phyloP scores from a whole-genome alignment of 176 grass and related monocot genomes.

The Musa troglodytarum region DNA sequence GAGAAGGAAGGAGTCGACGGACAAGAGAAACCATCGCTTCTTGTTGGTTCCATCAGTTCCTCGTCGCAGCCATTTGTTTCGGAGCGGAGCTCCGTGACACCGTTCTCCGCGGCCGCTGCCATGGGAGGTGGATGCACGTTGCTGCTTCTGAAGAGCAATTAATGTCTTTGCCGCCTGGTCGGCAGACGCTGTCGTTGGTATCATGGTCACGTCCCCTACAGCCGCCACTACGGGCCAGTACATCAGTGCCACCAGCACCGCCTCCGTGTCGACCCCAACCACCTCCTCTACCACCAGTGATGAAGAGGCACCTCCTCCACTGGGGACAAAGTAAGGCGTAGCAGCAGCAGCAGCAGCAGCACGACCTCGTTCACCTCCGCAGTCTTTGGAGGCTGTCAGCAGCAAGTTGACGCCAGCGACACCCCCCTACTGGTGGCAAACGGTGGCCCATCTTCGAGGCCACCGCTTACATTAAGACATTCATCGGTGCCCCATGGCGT shows the following conservation, averaged over 20 bases:
- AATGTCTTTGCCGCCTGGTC: neutral
- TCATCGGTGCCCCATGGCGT: slow-evolving; percentile 20
- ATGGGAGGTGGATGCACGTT: neutral
- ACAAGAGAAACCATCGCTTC: neutral
- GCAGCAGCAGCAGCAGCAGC: neutral
- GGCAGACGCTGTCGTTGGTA: neutral
- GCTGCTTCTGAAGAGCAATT: neutral
- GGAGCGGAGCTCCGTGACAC: neutral
- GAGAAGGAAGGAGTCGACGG: neutral
- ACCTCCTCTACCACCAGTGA: slow-evolving; percentile 20
- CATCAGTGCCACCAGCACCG: neutral
- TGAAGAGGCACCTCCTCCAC: slow-evolving; percentile 17
- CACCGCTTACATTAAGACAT: slow-evolving; percentile 21
- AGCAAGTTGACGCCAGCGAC: too few relatives aligned
- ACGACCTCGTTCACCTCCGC: slow-evolving; percentile 21
- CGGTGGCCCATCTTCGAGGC: neutral
- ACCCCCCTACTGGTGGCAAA: slow-evolving; percentile 20
- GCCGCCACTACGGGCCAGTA: neutral
- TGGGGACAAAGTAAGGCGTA: neutral
- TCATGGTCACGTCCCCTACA: neutral
- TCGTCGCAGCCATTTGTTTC: neutral
- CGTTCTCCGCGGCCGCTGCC: slow-evolving; percentile 17
- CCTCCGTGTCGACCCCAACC: neutral
- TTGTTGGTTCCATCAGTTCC: neutral
- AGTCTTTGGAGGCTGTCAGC: neutral